Conservation (phyloP, 2,329 filamentous ascomycete genomes). For the Cladosporium sp. region DNA sequence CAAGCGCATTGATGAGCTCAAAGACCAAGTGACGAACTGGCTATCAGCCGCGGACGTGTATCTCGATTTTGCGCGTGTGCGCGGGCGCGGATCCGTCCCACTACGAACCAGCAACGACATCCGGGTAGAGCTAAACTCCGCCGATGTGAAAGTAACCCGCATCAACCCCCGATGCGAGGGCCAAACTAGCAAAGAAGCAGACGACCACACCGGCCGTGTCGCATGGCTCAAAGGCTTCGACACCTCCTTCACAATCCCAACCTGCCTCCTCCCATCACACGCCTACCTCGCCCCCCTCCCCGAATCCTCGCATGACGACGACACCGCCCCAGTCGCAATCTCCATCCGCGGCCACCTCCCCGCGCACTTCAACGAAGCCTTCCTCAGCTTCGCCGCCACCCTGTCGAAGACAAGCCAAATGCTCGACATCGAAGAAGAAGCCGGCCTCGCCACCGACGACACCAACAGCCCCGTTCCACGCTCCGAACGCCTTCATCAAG, state of each 20-base stretch:
- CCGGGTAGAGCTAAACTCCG: background rate
- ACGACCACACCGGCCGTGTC: background rate
- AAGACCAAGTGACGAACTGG: slow-evolving; percentile 52
- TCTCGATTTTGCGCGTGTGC: slow-evolving; percentile 50
- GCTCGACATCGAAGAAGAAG: slow-evolving; percentile 21
- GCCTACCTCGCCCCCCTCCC: slow-evolving; percentile 54
- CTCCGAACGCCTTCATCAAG: background rate
- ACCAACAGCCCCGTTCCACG: background rate
- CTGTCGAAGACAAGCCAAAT: slow-evolving; percentile 61
- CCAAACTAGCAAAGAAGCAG: background rate
- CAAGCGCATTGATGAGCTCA: slow-evolving; percentile 49
- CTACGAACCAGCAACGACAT: slow-evolving; percentile 54
- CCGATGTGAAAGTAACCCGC: background rate
- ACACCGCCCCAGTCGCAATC: slow-evolving; percentile 49
- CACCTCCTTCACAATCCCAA: slow-evolving; percentile 51
- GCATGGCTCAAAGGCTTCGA: slow-evolving; percentile 38
- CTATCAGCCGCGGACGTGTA: slow-evolving; percentile 56
- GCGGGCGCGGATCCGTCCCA: slow-evolving; percentile 51
- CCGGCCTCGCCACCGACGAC: background rate
- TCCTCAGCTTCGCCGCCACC: slow-evolving; percentile 58
- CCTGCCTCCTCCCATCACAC: slow-evolving; percentile 56
- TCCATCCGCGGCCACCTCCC: slow-evolving; percentile 54
- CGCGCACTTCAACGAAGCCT: slow-evolving; percentile 52
- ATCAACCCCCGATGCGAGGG: background rate
- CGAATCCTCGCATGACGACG: slow-evolving; percentile 45